Conservation (phyloP, 2,329 filamentous ascomycete genomes). For the Torrubiellomyces zombiae region DNA sequence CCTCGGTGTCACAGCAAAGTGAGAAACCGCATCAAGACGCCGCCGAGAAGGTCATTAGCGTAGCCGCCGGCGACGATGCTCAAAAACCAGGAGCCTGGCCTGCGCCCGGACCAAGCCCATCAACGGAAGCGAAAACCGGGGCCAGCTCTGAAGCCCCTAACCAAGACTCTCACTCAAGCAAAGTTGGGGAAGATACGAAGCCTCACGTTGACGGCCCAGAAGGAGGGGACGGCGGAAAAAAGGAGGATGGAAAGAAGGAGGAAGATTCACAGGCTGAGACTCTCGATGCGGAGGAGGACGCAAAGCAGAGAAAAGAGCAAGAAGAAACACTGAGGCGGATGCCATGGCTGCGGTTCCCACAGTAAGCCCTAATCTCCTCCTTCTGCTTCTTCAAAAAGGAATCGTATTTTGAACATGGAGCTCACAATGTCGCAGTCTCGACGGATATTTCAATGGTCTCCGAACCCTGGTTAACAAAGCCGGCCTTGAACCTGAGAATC, state of each 20-base stretch:
- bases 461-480: slow-evolving; percentile 47
- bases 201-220: no score
- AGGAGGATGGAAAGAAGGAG: background rate
- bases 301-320: slow-evolving; percentile 12
- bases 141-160: no score
- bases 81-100: background rate
- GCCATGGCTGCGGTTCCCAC: slow-evolving; percentile 24
- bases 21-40: background rate
- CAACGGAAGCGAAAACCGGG: no score
- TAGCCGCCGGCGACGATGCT: background rate
- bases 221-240: no score
- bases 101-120: no score
- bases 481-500: slow-evolving; percentile 60
- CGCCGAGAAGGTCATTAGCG: background rate
- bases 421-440: no score
- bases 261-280: slow-evolving; percentile 10
- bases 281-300: slow-evolving; percentile 11
- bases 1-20: background rate
- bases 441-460: slow-evolving; percentile 66
- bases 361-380: slow-evolving; percentile 12
- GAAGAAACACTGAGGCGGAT: slow-evolving; percentile 15
- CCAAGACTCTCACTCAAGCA: no score
- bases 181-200: no score
- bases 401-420: no score
- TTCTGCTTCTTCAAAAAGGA: background rate